A percentile compares a stretch with the other conserved stretches of the same genome.
phyloP scores from a whole-genome alignment of 2,329 filamentous ascomycete genomes.

The Trichoderma sp. region DNA sequence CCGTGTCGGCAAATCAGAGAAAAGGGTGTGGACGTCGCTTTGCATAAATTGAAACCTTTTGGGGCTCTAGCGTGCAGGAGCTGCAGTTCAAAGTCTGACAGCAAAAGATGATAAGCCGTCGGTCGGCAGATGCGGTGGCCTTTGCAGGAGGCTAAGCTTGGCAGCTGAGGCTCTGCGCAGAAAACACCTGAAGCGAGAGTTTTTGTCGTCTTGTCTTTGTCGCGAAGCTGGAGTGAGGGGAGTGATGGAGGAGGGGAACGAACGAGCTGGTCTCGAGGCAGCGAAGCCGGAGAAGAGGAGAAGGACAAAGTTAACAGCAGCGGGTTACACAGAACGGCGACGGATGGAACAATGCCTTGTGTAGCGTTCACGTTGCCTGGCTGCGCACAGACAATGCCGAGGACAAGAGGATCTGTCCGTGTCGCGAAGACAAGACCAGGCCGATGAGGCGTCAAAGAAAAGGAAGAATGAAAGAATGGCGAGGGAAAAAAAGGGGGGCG shows the following conservation, averaged over 20 bases:
- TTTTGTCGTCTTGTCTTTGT: not conserved
- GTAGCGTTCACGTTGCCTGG: slow-evolving; percentile 6
- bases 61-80: not conserved
- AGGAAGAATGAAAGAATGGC: not conserved
- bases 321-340: slow-evolving; percentile 15
- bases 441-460: not conserved
- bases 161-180: not conserved
- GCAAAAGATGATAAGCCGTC: not conserved
- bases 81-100: slow-evolving; percentile 1
- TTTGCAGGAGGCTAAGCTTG: not conserved
- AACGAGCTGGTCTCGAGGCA: not conserved
- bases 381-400: slow-evolving; percentile 11
- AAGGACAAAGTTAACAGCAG: not conserved
- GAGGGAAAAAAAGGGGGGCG: not conserved
- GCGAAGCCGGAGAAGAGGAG: not conserved
- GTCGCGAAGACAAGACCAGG: not conserved
- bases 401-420: not conserved
- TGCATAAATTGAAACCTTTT: slow-evolving; percentile 9
- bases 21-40: slow-evolving; percentile 13
- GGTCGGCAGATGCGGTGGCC: not conserved
- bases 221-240: not conserved
- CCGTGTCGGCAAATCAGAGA: slow-evolving; percentile 2
- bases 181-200: not conserved
- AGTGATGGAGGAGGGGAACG: not conserved
- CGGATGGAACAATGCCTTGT: slow-evolving; percentile 17